Evolutionary conservation across 2,329 filamentous ascomycete species (phyloP).

Genomic region (Diaporthe sp.): DNA sequence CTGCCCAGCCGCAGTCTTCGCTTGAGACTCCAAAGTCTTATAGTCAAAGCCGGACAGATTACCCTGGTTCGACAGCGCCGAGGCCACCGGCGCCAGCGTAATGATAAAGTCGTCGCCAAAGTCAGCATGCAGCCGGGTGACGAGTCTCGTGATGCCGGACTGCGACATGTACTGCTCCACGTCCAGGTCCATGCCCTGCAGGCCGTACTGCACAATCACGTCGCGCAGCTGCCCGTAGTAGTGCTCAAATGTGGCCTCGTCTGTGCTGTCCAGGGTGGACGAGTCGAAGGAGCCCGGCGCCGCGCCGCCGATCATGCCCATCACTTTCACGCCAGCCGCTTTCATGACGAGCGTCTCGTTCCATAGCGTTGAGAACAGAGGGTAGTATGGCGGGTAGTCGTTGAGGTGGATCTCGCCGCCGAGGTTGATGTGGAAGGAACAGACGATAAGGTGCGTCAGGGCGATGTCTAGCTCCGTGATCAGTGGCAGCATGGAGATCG

Average conservation of each 20-base stretch:
- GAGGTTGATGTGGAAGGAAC: conserved; percentile 85
- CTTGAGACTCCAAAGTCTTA: conserved; percentile 74
- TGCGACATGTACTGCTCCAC: conserved; percentile 83
- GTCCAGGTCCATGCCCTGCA: conserved; percentile 82
- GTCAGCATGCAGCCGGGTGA: conserved; percentile 74
- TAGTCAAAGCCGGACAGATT: conserved; percentile 89
- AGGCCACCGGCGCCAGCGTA: conserved; percentile 84
- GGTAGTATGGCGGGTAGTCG: conserved; percentile 76
- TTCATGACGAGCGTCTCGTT: conserved; percentile 79
- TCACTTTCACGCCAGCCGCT: conserved; percentile 78
- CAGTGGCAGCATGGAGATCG: conserved; percentile 65
- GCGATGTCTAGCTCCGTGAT: conserved; percentile 58
- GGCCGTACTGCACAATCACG: conserved; percentile 67
- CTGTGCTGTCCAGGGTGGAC: conserved; percentile 63
- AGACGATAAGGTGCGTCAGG: conserved; percentile 85
- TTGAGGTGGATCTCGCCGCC: conserved; percentile 80
- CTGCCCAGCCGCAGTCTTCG: conserved; percentile 50
- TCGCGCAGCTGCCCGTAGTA: conserved; percentile 78
- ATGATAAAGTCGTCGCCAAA: conserved; percentile 79
- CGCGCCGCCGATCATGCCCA: conserved; percentile 90
- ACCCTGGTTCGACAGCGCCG: conserved; percentile 65
- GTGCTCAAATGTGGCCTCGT: conserved; percentile 70
- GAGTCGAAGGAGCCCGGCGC: conserved; percentile 77
- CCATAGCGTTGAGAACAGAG: conserved; percentile 80
- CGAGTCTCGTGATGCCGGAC: conserved; percentile 71